phyloP scores from a whole-genome alignment of 1,284 basidiomycete genomes.

The Fistulinella cinereoalba region DNA sequence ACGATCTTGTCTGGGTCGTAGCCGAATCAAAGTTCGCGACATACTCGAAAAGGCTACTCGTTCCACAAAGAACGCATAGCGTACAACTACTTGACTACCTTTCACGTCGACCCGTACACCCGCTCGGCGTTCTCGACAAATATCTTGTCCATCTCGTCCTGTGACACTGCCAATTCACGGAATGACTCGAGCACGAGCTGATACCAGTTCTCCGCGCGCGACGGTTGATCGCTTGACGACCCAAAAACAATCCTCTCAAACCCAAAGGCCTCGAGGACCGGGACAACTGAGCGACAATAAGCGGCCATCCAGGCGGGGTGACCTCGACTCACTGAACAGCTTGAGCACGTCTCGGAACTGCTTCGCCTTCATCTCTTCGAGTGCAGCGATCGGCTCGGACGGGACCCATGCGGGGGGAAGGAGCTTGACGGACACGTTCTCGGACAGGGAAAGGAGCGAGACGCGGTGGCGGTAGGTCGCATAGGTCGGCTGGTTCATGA shows the following conservation, averaged over 20 bases:
- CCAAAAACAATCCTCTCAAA: slow-evolving; percentile 61
- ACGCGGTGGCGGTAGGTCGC: slow-evolving; percentile 70
- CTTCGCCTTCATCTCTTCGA: slow-evolving; percentile 36
- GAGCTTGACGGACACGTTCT: slow-evolving; percentile 73
- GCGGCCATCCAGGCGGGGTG: slow-evolving; percentile 2
- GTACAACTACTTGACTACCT: no score
- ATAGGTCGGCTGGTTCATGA: slow-evolving; percentile 75
- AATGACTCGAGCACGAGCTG: slow-evolving; percentile 75
- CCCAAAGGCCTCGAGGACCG: slow-evolving; percentile 68
- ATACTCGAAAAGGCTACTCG: no score
- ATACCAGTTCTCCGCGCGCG: slow-evolving; percentile 70
- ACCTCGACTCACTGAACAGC: slow-evolving; percentile 75
- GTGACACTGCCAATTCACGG: slow-evolving; percentile 79
- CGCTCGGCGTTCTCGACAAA: slow-evolving; percentile 65
- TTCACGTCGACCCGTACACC: slow-evolving; percentile 44
- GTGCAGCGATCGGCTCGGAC: slow-evolving; percentile 23
- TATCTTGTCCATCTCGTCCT: slow-evolving; percentile 71
- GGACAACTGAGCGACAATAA: slow-evolving; percentile 53
- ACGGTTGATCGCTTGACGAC: slow-evolving; percentile 53
- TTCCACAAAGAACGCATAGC: no score
- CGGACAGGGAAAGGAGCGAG: slow-evolving; percentile 74
- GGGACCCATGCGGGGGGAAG: slow-evolving; percentile 71
- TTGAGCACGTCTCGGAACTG: slow-evolving; percentile 83
- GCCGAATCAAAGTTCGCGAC: no score
- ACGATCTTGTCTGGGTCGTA: background rate